Evolutionary conservation across 495 filamentous ascomycete genomes (phyloP).

Genomic region (Penicillium malachiteum): DNA sequence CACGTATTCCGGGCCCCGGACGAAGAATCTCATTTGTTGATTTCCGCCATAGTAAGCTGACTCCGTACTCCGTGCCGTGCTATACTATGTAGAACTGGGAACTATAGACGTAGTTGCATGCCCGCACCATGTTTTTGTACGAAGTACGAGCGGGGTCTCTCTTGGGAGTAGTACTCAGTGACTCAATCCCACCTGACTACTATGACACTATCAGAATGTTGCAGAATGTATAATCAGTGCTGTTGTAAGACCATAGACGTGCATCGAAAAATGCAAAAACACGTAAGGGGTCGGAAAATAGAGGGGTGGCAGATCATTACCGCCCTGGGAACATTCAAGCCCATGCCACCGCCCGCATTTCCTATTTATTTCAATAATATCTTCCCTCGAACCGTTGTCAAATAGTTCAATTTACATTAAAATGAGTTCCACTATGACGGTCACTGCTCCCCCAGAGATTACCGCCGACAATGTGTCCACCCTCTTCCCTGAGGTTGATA

Average conservation of each 20-base stretch:
- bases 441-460: constrained; percentile 48
- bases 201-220: too few relatives aligned
- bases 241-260: background rate
- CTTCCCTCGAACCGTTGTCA: background rate
- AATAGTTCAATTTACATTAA: constrained; percentile 9
- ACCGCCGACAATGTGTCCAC: constrained; percentile 84
- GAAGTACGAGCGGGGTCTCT: too few relatives aligned
- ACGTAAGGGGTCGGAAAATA: background rate
- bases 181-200: too few relatives aligned
- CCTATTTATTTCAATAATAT: constrained; percentile 4
- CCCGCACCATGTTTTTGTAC: too few relatives aligned
- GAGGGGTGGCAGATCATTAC: constrained; percentile 20
- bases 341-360: constrained; percentile 10
- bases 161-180: too few relatives aligned
- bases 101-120: background rate
- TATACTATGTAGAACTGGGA: too few relatives aligned
- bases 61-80: too few relatives aligned
- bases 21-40: too few relatives aligned
- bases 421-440: constrained; percentile 54
- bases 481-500: constrained; percentile 94
- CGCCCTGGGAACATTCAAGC: constrained; percentile 8
- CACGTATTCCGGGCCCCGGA: too few relatives aligned
- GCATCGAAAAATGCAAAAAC: background rate
- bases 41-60: too few relatives aligned
- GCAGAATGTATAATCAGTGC: too few relatives aligned